Percentiles rank a stretch among this genome's conserved stretches.
phyloP scores from a whole-genome alignment of 2,329 filamentous ascomycete genomes.

The Fusarium chuoi region DNA sequence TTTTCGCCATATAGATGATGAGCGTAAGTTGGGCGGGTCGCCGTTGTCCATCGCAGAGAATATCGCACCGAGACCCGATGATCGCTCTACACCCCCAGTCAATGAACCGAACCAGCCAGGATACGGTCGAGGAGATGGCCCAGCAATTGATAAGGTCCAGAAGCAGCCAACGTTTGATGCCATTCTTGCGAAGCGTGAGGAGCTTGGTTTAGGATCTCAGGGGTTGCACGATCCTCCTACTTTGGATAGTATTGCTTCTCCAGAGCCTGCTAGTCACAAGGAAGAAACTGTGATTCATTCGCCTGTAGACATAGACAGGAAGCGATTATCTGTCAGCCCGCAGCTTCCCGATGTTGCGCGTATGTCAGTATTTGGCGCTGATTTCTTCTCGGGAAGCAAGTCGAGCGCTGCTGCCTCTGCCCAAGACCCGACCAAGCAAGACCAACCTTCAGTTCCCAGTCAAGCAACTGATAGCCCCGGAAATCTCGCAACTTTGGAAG shows the following conservation, averaged over 20 bases:
- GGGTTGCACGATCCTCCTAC: not conserved
- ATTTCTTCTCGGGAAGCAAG: slow-evolving; percentile 59
- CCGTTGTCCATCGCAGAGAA: slow-evolving; percentile 67
- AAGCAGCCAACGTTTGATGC: slow-evolving; percentile 38
- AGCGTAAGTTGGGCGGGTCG: slow-evolving; percentile 67
- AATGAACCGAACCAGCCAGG: slow-evolving; percentile 16
- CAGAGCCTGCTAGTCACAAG: not conserved
- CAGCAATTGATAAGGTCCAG: slow-evolving; percentile 10
- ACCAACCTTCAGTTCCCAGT: not conserved
- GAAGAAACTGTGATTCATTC: slow-evolving; percentile 21
- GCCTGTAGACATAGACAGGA: slow-evolving; percentile 30
- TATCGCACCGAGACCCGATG: slow-evolving; percentile 49
- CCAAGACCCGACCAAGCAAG: slow-evolving; percentile 27
- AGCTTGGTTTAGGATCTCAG: not conserved
- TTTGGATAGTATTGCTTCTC: not conserved
- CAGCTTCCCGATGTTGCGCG: slow-evolving; percentile 67
- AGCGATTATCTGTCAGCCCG: slow-evolving; percentile 62
- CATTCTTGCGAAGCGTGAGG: slow-evolving; percentile 35
- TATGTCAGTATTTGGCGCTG: slow-evolving; percentile 69
- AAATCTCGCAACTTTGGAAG: slow-evolving; percentile 7
- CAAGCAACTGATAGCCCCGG: not conserved
- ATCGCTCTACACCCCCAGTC: slow-evolving; percentile 44
- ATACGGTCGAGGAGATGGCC: not conserved
- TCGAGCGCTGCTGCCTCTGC: slow-evolving; percentile 3
- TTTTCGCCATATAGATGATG: slow-evolving; percentile 75